Percentiles rank a stretch among this genome's conserved stretches.
phyloP scores from a whole-genome alignment of 176 grass and related monocot genomes.

The Oryza brachyantha region DNA sequence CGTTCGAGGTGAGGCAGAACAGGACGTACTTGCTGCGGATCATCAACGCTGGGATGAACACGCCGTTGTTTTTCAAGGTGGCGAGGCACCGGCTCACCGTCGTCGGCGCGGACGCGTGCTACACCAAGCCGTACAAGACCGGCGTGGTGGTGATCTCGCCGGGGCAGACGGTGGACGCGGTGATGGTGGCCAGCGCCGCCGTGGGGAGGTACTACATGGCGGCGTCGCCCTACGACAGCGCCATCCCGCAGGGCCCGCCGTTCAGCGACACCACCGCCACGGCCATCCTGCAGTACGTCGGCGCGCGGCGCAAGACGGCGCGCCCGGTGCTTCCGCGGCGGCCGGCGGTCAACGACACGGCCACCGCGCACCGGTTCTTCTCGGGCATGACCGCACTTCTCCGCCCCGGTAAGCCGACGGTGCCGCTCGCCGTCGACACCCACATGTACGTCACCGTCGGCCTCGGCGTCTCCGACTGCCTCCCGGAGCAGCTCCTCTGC shows the following conservation, averaged over 20 bases:
- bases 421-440: conserved; percentile 44
- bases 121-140: conserved; percentile 62
- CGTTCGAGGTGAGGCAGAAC: conserved; percentile 36
- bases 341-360: conserved; percentile 33
- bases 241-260: neutral
- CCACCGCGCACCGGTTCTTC: conserved; percentile 40
- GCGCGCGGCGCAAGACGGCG: neutral
- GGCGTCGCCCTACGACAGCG: neutral
- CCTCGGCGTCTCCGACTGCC: conserved; percentile 26
- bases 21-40: conserved; percentile 55
- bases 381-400: conserved; percentile 54
- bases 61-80: conserved; percentile 62
- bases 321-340: neutral
- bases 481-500: too few relatives aligned
- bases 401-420: conserved; percentile 24
- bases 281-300: conserved; percentile 43
- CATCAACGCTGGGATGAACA: conserved; percentile 70
- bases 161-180: conserved; percentile 66
- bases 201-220: neutral
- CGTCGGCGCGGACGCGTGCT: conserved; percentile 54
- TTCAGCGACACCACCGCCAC: conserved; percentile 18
- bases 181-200: conserved; percentile 37
- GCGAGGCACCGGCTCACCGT: conserved; percentile 61
- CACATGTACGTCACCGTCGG: conserved; percentile 63
- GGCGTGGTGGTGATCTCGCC: conserved; percentile 50